These are phyloP conservation scores for Pascua guehoae DNA, from an alignment of 1,284 basidiomycete species.

Conservation along the genomic window DNA sequence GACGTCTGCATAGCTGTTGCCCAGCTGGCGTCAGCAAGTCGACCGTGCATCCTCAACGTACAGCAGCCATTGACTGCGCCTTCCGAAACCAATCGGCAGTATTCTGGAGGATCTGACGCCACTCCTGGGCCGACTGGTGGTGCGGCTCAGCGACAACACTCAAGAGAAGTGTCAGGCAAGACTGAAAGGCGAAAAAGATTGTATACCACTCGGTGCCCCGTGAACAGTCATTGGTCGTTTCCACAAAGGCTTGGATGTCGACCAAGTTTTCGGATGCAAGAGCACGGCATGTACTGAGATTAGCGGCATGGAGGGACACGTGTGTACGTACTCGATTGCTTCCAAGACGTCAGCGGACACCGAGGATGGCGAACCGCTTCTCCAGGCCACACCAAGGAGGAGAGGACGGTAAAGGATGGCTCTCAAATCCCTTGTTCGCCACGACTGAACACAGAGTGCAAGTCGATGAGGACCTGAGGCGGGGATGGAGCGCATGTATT, in stretches of 20 bases:
- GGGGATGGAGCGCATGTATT: neutral
- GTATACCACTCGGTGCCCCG: constrained; percentile 22
- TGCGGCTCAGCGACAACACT: constrained; percentile 21
- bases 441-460: constrained; percentile 15
- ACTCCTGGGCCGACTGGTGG: constrained; percentile 1
- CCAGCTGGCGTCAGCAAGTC: neutral
- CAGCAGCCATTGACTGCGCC: neutral
- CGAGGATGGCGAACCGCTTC: neutral
- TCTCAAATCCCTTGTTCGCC: constrained; percentile 22
- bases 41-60: neutral
- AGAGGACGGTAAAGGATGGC: constrained; percentile 27
- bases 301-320: neutral
- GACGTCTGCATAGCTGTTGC: neutral
- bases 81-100: constrained; percentile 15
- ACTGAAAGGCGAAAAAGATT: constrained; percentile 25
- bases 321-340: constrained; percentile 12
- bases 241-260: constrained; percentile 16
- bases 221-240: neutral
- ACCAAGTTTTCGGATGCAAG: constrained; percentile 20
- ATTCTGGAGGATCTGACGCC: constrained; percentile 5
- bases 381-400: constrained; percentile 27
- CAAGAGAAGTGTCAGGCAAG: constrained; percentile 19
- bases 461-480: neutral
- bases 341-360: constrained; percentile 8
- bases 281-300: constrained; percentile 11